Percentiles rank a stretch among this genome's conserved stretches.
Evolutionary conservation across 129 eudicot genomes (phyloP).

Genomic region (Helianthus annuus): DNA sequence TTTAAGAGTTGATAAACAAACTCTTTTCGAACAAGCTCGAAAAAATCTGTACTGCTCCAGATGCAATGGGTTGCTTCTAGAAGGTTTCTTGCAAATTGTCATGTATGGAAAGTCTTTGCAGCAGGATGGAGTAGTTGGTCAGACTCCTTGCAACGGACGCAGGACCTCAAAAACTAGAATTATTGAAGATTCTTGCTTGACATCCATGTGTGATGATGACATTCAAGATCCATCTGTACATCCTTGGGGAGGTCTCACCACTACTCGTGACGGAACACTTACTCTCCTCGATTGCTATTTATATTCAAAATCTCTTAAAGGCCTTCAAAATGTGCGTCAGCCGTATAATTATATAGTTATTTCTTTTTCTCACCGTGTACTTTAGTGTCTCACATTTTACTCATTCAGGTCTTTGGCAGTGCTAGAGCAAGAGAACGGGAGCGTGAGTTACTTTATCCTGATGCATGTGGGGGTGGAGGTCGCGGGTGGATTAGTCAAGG

Average conservation of each 20-base stretch:
- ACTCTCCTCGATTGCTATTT: constrained; percentile 89
- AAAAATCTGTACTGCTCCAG: constrained; percentile 96
- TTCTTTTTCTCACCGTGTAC: not conserved
- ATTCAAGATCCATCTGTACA: constrained; percentile 94
- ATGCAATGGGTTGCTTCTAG: constrained; percentile 90
- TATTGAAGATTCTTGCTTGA: constrained; percentile 39
- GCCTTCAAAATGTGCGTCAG: constrained; percentile 73
- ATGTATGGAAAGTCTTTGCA: constrained; percentile 91
- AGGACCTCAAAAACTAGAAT: constrained; percentile 42
- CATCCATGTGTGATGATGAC: constrained; percentile 60
- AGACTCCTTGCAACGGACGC: constrained; percentile 41
- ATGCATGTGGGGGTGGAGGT: constrained; percentile 97
- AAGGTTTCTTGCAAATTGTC: constrained; percentile 88
- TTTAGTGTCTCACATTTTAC: constrained; percentile 16
- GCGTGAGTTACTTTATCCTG: constrained; percentile 85
- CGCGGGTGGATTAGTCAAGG: constrained; percentile 96
- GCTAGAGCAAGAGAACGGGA: constrained; percentile 93
- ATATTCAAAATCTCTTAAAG: constrained; percentile 78
- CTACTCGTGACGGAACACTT: constrained; percentile 80
- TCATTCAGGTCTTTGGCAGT: constrained; percentile 82
- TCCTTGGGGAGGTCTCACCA: constrained; percentile 95
- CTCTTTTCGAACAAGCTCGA: constrained; percentile 94
- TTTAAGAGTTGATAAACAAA: constrained; percentile 79
- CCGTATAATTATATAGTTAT: constrained; percentile 11
- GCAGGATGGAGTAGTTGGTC: constrained; percentile 63